phyloP scores from a whole-genome alignment of 441 rosid genomes.

The Dalechampia spathulata region DNA sequence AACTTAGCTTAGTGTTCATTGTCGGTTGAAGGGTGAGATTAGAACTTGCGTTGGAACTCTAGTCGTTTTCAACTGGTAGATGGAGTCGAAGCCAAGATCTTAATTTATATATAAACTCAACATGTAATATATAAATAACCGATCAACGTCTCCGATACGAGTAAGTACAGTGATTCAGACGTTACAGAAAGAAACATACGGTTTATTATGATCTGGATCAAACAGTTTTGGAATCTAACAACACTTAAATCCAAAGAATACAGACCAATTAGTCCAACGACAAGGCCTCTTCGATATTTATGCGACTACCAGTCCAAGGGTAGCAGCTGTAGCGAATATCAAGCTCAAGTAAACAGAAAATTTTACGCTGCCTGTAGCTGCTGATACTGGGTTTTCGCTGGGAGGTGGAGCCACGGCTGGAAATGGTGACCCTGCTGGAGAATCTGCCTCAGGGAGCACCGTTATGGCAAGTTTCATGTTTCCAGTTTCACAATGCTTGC shows the following conservation, averaged over 20 bases:
- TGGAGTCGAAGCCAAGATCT: background rate
- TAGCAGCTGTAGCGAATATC: slow-evolving; percentile 9
- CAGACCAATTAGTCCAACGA: background rate
- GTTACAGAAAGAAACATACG: too few species aligned
- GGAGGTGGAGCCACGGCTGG: background rate
- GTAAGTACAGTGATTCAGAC: too few species aligned
- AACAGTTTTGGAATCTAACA: too few species aligned
- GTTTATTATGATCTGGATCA: too few species aligned
- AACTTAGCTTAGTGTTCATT: background rate
- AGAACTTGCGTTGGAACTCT: background rate
- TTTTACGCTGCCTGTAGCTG: slow-evolving; percentile 6
- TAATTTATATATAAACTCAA: too few species aligned
- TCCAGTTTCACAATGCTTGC: slow-evolving; percentile 21
- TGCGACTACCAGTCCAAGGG: slow-evolving; percentile 10
- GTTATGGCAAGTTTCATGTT: slow-evolving; percentile 34
- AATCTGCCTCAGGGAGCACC: slow-evolving; percentile 17
- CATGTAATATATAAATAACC: too few species aligned
- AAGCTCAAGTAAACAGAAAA: background rate
- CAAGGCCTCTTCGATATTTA: background rate
- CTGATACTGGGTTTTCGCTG: slow-evolving; percentile 5
- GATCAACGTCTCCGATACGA: too few species aligned
- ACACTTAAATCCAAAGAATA: too few species aligned
- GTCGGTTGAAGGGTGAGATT: background rate
- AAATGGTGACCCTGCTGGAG: slow-evolving; percentile 15
- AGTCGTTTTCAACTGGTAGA: background rate